phyloP scores from a whole-genome alignment of 2,329 filamentous ascomycete species.

The Fusarium sp. region DNA sequence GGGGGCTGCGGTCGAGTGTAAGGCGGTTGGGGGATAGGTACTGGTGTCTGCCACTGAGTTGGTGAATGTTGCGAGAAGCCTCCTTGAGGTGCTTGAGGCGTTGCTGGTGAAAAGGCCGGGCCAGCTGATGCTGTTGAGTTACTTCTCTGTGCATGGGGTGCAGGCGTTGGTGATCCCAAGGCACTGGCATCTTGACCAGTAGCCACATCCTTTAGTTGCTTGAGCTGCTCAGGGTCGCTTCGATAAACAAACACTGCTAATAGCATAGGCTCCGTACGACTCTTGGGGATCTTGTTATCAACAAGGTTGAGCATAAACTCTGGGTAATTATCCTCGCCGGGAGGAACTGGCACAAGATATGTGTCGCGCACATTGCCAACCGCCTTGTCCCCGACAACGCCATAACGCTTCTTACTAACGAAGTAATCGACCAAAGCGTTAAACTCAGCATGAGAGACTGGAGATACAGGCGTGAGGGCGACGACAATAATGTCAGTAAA shows the following conservation, averaged over 20 bases:
- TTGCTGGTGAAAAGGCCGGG: conserved; percentile 69
- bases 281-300: conserved; percentile 82
- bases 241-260: conserved; percentile 89
- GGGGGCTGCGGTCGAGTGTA: conserved; percentile 40
- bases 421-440: conserved; percentile 91
- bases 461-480: conserved; percentile 76
- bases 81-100: conserved; percentile 55
- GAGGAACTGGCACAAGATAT: conserved; percentile 89
- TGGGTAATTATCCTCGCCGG: conserved; percentile 79
- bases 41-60: conserved; percentile 55
- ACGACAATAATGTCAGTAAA: conserved; percentile 89
- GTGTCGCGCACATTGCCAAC: conserved; percentile 86
- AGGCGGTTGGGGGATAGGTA: conserved; percentile 56
- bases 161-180: conserved; percentile 55
- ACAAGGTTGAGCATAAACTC: conserved; percentile 92
- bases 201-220: conserved; percentile 47
- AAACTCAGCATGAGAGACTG: conserved; percentile 74
- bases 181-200: conserved; percentile 24
- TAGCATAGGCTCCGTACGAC: conserved; percentile 81
- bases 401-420: conserved; percentile 83
- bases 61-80: conserved; percentile 55
- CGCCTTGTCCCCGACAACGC: conserved; percentile 85
- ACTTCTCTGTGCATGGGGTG: conserved; percentile 58
- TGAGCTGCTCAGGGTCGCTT: conserved; percentile 64
- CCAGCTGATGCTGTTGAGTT: conserved; percentile 62